These are phyloP conservation scores for Pharnaceum exiguum DNA, from an alignment of 148 eudicot species.

Conservation along the genomic window DNA sequence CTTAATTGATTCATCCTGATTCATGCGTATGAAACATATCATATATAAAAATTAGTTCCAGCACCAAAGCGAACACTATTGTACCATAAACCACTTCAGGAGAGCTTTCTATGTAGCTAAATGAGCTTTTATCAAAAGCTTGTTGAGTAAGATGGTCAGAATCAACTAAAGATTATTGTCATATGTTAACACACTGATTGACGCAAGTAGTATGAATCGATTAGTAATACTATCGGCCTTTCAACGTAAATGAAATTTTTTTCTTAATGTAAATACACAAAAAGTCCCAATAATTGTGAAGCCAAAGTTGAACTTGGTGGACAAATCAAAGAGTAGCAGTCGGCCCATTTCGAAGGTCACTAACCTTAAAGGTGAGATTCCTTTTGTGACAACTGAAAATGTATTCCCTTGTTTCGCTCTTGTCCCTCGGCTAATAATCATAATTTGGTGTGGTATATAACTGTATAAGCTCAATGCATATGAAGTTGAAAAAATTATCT, in stretches of 20 bases:
- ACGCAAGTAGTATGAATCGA: neutral
- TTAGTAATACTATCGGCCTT: neutral
- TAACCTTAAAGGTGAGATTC: slow-evolving; percentile 11
- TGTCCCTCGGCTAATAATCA: neutral
- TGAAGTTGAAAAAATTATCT: too few species aligned
- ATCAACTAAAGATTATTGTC: slow-evolving; percentile 5
- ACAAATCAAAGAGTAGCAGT: slow-evolving; percentile 12
- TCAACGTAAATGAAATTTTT: slow-evolving; percentile 8
- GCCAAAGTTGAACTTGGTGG: slow-evolving; percentile 9
- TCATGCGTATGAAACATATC: too few species aligned
- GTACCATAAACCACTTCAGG: too few species aligned
- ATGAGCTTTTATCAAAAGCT: slow-evolving; percentile 19
- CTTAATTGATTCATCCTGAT: too few species aligned
- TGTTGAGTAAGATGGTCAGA: neutral
- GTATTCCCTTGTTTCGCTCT: neutral
- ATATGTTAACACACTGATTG: neutral
- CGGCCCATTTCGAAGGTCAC: slow-evolving; percentile 7
- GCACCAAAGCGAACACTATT: too few species aligned
- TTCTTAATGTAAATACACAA: neutral
- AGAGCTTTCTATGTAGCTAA: too few species aligned
- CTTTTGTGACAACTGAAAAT: neutral
- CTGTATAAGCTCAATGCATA: too few species aligned
- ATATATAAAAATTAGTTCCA: too few species aligned
- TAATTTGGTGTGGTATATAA: neutral
- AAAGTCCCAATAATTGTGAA: slow-evolving; percentile 12